Evolutionary conservation across 805 yeast genomes (phyloP).

Genomic region (Yamadazyma ubonensis): DNA sequence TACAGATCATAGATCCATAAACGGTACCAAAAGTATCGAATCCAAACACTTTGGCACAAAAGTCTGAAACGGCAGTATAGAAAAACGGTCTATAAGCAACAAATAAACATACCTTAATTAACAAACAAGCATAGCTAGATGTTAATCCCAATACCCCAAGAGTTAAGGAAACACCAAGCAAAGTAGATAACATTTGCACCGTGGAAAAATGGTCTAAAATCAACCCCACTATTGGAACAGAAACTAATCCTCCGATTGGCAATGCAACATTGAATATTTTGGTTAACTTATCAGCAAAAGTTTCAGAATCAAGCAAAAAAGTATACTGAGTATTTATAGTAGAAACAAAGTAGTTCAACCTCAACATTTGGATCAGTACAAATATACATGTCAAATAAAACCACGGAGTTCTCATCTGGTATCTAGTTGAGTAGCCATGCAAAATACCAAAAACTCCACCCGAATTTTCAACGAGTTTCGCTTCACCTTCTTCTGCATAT

Average conservation of each 20-base stretch:
- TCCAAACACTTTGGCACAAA: constrained; percentile 64
- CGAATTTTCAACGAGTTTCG: constrained; percentile 30
- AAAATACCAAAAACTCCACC: constrained; percentile 54
- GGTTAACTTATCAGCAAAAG: constrained; percentile 41
- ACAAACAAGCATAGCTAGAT: constrained; percentile 40
- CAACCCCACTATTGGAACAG: constrained; percentile 54
- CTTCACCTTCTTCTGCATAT: constrained; percentile 52
- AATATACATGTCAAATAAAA: constrained; percentile 48
- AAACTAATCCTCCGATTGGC: constrained; percentile 55
- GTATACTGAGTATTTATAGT: constrained; percentile 56
- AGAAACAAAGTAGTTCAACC: constrained; percentile 59
- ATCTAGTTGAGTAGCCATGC: constrained; percentile 50
- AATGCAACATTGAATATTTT: constrained; percentile 51
- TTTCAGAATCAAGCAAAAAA: constrained; percentile 41
- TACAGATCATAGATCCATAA: constrained; percentile 55
- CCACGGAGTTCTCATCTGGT: constrained; percentile 54
- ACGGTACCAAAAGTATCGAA: constrained; percentile 60
- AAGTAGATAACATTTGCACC: constrained; percentile 39
- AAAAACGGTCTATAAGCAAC: constrained; percentile 57
- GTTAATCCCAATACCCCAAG: constrained; percentile 52
- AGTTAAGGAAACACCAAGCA: constrained; percentile 40
- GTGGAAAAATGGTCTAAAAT: constrained; percentile 51
- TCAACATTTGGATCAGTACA: constrained; percentile 56
- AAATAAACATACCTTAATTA: constrained; percentile 46
- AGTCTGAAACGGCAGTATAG: constrained; percentile 56